Percentiles rank a stretch among this genome's conserved stretches.
phyloP scores from a whole-genome alignment of 2,329 filamentous ascomycete genomes.

The Davidsoniella australis region DNA sequence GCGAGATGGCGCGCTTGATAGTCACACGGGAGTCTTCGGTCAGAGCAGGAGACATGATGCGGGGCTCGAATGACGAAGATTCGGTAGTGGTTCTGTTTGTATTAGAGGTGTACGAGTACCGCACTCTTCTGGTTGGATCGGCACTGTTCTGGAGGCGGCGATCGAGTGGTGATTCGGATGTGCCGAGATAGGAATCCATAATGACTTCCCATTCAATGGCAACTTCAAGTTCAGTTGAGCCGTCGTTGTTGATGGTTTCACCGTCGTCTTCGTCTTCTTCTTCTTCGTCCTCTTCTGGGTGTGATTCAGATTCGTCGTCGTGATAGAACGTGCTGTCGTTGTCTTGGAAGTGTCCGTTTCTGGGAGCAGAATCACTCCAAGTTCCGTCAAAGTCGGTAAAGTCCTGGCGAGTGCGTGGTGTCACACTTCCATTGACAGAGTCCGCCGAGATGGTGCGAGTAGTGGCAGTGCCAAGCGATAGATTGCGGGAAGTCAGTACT shows the following conservation, averaged over 20 bases:
- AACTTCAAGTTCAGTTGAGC: slow-evolving; percentile 2
- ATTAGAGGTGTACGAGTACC: not conserved
- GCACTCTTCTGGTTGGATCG: not conserved
- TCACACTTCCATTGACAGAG: slow-evolving; percentile 3
- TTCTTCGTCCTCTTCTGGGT: not conserved
- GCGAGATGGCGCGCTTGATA: slow-evolving; percentile 8
- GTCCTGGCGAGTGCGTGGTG: slow-evolving; percentile 7
- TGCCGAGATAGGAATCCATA: not conserved
- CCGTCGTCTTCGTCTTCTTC: slow-evolving; percentile 3
- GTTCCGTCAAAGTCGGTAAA: slow-evolving; percentile 8
- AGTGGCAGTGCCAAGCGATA: not conserved
- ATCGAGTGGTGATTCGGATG: not conserved
- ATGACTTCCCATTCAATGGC: slow-evolving; percentile 8
- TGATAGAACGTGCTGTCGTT: not conserved
- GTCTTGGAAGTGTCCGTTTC: not conserved
- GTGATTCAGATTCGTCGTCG: too few relatives aligned
- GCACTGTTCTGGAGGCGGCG: not conserved
- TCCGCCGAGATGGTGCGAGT: not conserved
- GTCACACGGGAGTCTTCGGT: slow-evolving; percentile 10
- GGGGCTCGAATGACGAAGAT: not conserved
- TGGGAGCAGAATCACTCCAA: not conserved
- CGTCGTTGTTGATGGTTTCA: slow-evolving; percentile 1
- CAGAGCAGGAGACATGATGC: slow-evolving; percentile 2
- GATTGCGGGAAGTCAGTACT: slow-evolving; percentile 3
- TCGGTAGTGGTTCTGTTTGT: slow-evolving; percentile 2